Base-by-base conservation (phyloP, 1,139 yeast genomes). In the Lodderomyces oxycetoniae region DNA sequence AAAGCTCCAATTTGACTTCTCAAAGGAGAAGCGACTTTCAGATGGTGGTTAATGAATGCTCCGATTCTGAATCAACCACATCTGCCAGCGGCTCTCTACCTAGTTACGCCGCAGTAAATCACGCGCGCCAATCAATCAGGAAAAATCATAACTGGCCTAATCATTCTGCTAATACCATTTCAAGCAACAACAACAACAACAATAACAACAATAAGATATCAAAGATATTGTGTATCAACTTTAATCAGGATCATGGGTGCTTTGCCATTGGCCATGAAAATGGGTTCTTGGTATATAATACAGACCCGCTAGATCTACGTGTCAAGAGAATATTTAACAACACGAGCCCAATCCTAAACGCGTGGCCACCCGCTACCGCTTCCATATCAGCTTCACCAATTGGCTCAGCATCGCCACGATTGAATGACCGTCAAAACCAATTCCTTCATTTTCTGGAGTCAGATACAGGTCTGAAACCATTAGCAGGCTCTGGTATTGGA, bases 161-260 rank as follows among this genome's bases (percentile, higher is more conserved):
- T n/a, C n/a, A n/a, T n/a, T n/a, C n/a, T n/a, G n/a, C n/a, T n/a
- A n/a, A n/a, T n/a, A n/a, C n/a, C n/a, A n/a, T n/a, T n/a, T n/a
- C n/a, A n/a, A n/a, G n/a, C n/a, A n/a, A n/a, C n/a, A n/a, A n/a
- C n/a, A n/a, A n/a, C n/a, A n/a, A n/a, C 22, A 19, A 7, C 9
- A 19, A 10, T 7, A 19, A 19, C 22, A 19, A 19, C 14, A 24
- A 24, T 24, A 33, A 15, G 66, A 58, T 38, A 65, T 72, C 17
- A 11, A 59, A 60, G 36, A 65, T 82, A 26, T 62, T 81, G 17
- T 71, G 77, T 42, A 77, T 81, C 11, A 62, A 77, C 21, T 88
- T 88, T 64, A 89, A 89, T 58, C 95, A 87, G 59, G 95, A 88
- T 58, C 86, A 80, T 49, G 85, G 88, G 31, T 88, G 96, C 53